Base-by-base conservation (phyloP, 331 rosid genomes). In the Spiraea crenata region DNA sequence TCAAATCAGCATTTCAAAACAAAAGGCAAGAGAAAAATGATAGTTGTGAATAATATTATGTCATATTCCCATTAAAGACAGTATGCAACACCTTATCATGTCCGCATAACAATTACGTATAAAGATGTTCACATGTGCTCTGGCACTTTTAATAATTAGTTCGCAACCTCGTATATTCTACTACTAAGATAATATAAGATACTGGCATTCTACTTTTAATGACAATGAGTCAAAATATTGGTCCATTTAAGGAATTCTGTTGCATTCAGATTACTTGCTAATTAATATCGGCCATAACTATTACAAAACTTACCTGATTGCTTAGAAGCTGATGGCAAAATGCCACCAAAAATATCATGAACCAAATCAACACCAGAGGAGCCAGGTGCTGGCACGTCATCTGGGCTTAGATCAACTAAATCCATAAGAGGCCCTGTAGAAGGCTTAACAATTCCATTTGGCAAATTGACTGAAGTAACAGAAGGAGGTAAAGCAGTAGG, bases 341-440 rank as follows among this genome's bases (percentile, higher is more conserved):
- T 98, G 79, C 82, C 84, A 71, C 96, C 96, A 72, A 95, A 89
- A 81, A 95, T 97, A 84, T 91, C 98, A 17, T 89, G 96, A 77
- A 91, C 90, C 79, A 91, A 57, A 91, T 86, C 96, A 41, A 85
- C 80, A 74, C 98, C 96, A 65, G 90, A 83, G 56, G 96, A 80
- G 88, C 87, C 88, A 74, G 89, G 91, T 64, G 83, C 93, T 37
- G 92, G 90, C 66, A 83, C 84, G 72, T 95, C 98, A 69, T 95
- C 96, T 38, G 89, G 82, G 74, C 80, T 77, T 71, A 95, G 85
- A 82, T 91, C 98, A 37, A 95, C 96, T 70, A 95, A 85, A 89
- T 95, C 98, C 50, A 91, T 82, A 47, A 95, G 98, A 73, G 95
- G 97, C 71, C 89, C 87, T 3, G 77, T 87, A 64, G 87, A 60